phyloP scores from a whole-genome alignment of 768 basidiomycete genomes.

The Rickenella mellea region DNA sequence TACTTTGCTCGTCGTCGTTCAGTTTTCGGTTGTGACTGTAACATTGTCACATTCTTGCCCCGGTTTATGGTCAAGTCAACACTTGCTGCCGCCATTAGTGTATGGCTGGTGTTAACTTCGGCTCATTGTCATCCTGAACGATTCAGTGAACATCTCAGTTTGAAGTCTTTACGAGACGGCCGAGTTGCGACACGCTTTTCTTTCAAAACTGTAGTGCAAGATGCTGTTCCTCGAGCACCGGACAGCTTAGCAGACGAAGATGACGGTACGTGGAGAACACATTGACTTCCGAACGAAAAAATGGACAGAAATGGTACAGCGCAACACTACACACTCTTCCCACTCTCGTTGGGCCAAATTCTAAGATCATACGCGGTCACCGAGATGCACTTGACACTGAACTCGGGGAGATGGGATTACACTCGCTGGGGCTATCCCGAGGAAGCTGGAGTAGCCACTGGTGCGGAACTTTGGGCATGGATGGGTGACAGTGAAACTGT shows the following conservation, averaged over 20 bases:
- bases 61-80: no score
- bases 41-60: no score
- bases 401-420: conserved; percentile 90
- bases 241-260: conserved; percentile 34
- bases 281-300: not conserved
- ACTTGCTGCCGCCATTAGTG: no score
- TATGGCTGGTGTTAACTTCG: no score
- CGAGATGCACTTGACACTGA: conserved; percentile 82
- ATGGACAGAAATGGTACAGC: conserved; percentile 27
- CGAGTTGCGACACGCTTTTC: conserved; percentile 73
- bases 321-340: conserved; percentile 83
- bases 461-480: conserved; percentile 90
- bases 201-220: conserved; percentile 57
- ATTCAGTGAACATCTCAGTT: conserved; percentile 44
- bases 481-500: conserved; percentile 46
- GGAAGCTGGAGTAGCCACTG: conserved; percentile 67
- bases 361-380: conserved; percentile 78
- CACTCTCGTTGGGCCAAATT: conserved; percentile 79
- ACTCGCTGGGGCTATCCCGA: conserved; percentile 75
- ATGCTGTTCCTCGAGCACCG: conserved; percentile 48
- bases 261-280: conserved; percentile 30
- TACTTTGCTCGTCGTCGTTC: no score
- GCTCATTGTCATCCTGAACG: no score
- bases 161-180: conserved; percentile 69
- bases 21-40: no score